Evolutionary conservation across 225 moss, liverwort and hornwort species (phyloP).

Genomic region (Marchantia polymorpha): DNA sequence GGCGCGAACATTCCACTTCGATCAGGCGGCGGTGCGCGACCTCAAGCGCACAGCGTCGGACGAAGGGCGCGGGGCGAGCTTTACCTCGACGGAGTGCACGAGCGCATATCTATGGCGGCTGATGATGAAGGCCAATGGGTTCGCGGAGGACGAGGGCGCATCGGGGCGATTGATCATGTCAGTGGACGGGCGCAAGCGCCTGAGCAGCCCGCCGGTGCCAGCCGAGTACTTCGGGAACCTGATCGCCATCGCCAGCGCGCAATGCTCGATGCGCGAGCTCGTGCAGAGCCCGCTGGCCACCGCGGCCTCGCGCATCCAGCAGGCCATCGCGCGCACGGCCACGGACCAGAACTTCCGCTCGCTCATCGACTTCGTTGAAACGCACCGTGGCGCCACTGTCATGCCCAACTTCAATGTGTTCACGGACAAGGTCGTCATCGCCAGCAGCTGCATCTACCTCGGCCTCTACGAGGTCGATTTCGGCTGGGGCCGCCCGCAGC

Average conservation of each 20-base stretch:
- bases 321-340: slow-evolving; percentile 1
- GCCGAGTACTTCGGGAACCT: slow-evolving; percentile 26
- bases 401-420: slow-evolving; percentile 26
- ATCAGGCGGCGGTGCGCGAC: neutral
- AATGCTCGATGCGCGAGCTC: slow-evolving; percentile 4
- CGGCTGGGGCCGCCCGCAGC: slow-evolving; percentile 23
- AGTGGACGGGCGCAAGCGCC: slow-evolving; percentile 23
- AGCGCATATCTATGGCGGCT: slow-evolving; percentile 24
- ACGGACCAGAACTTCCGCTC: slow-evolving; percentile 22
- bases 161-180: slow-evolving; percentile 16
- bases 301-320: neutral
- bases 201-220: slow-evolving; percentile 11
- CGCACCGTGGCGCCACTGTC: slow-evolving; percentile 5
- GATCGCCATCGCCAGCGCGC: slow-evolving; percentile 20
- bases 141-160: neutral
- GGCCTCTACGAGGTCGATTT: slow-evolving; percentile 24
- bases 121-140: slow-evolving; percentile 23
- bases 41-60: slow-evolving; percentile 4
- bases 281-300: neutral
- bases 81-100: slow-evolving; percentile 21
- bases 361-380: slow-evolving; percentile 18
- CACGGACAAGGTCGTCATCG: slow-evolving; percentile 18
- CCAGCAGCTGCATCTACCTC: slow-evolving; percentile 23
- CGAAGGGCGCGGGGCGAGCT: too few species aligned
- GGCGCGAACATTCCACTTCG: slow-evolving; percentile 21